Base-by-base conservation (phyloP, 2,329 filamentous ascomycete species). In the Sporothrix inflata region DNA sequence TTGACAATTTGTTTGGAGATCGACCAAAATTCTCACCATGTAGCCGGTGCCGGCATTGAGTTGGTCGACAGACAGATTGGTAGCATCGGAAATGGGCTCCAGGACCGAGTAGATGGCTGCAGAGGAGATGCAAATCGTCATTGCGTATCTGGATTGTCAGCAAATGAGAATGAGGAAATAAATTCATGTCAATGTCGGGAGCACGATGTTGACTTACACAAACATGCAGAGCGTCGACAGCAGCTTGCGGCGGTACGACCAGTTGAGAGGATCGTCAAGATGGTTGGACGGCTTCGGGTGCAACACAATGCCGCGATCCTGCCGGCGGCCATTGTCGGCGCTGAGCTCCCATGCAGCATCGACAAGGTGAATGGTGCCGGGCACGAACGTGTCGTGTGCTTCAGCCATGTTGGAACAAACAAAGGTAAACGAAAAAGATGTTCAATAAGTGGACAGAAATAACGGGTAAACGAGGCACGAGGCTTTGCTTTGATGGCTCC, bases 171-270 rank as follows among this genome's bases (percentile, higher is more conserved):
- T 12, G 30, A 27, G 14, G 1, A 45, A 57, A 16, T 4, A 27
- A 27, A 53, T 12, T 14, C 8, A 11, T 53, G 21, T 4, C 4
- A 27, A 9, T 14, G 11, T 49, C 47, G 3, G 19, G n/a, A 6
- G 16, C 6, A 60, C 2, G 2, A 30, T 30, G 2, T 16, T 57
- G 9, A 30, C 53, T 16, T 57, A 57, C 53, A 57, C 53, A 57
- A 57, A 57, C 53, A 57, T 57, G 53, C 53, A 57, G 24, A 57
- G 53, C 24, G 53, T 57, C 24, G 53, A 57, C 21, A 57, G 53
- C 53, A 57, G 14, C 11, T 57, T 57, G 24, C 53, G 53, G 24
- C 53, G 53, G 53, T 57, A 57, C 24, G 53, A 57, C 53, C 53
- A 57, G 53, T 57, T 57, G 11, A 57, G 53, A 8, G 53, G 53